phyloP scores from a whole-genome alignment of 2,329 filamentous ascomycete species.

The Penicillium hesseltinei region DNA sequence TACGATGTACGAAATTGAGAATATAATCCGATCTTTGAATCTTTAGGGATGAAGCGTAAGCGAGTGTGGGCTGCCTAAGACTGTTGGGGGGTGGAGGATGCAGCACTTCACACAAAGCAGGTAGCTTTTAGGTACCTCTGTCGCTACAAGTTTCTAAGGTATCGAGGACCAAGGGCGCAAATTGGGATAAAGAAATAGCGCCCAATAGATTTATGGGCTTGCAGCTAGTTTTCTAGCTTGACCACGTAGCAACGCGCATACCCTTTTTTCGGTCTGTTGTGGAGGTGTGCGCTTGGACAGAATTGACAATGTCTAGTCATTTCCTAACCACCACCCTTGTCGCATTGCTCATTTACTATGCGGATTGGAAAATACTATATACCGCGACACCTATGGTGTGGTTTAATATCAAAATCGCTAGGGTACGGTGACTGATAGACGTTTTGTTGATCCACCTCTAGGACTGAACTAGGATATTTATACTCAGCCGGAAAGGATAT shows the following conservation, averaged over 20 bases:
- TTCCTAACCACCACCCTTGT: constrained; percentile 15
- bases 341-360: constrained; percentile 16
- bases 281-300: constrained; percentile 9
- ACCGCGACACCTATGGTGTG: constrained; percentile 15
- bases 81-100: background rate
- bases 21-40: background rate
- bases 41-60: background rate
- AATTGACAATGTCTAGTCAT: constrained; percentile 7
- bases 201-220: constrained; percentile 8
- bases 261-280: constrained; percentile 5
- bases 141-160: background rate
- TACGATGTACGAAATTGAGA: background rate
- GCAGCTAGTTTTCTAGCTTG: constrained; percentile 11
- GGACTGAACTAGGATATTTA: background rate
- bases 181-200: constrained; percentile 7
- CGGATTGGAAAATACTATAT: background rate
- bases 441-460: background rate
- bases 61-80: background rate
- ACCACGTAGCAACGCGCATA: constrained; percentile 7
- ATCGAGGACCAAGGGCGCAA: background rate
- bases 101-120: constrained; percentile 3
- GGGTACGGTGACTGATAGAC: constrained; percentile 6
- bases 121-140: constrained; percentile 3
- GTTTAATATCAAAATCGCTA: constrained; percentile 6
- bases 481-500: background rate